Percentiles rank a stretch among this genome's conserved stretches.
Conservation (phyloP, 371 early-diverging fungal species). For the Saksenaea vasiformis region DNA sequence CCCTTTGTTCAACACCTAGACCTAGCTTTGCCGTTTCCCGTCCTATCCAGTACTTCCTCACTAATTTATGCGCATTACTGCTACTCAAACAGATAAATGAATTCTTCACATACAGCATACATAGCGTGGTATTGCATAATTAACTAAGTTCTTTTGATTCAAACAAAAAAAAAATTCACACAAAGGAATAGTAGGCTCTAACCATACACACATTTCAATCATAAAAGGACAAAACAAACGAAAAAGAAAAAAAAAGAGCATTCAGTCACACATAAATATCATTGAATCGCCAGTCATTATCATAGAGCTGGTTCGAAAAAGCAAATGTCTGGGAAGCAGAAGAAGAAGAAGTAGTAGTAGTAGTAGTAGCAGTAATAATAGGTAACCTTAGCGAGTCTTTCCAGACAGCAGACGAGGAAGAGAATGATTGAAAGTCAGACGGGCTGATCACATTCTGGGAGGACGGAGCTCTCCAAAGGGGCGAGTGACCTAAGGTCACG, state of each 20-base stretch:
- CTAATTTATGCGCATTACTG: not conserved
- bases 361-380: too few relatives aligned
- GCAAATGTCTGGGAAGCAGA: not conserved
- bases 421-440: not conserved
- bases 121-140: not conserved
- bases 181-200: not conserved
- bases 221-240: not conserved
- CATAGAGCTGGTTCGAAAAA: not conserved
- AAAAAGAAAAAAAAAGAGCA: not conserved
- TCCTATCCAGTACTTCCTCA: not conserved
- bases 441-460: not conserved
- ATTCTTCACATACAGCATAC: not conserved
- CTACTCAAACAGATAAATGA: not conserved
- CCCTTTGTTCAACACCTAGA: not conserved
- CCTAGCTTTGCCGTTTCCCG: not conserved
- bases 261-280: not conserved
- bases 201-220: not conserved
- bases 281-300: not conserved
- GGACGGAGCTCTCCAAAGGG: not conserved
- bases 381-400: not conserved
- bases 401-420: not conserved
- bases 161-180: not conserved
- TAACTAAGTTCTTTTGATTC: not conserved
- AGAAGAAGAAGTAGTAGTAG: too few relatives aligned
- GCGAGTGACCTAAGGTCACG: not conserved